These are phyloP conservation scores for Aspergillus cristatus DNA, from an alignment of 495 filamentous ascomycete species.

Conservation along the genomic window DNA sequence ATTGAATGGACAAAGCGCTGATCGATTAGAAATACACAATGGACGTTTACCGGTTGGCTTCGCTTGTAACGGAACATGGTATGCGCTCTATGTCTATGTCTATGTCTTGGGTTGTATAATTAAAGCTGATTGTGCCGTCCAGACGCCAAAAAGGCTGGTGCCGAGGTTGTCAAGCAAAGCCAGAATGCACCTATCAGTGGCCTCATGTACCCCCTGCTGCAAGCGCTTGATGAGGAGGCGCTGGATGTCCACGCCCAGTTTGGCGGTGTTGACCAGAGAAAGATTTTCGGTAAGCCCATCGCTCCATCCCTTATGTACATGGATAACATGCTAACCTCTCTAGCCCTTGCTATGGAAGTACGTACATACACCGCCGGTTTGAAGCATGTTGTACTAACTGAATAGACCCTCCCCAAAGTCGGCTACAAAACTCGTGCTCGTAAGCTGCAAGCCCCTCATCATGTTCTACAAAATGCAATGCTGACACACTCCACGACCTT, in stretches of 20 bases:
- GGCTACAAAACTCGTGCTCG: conserved; percentile 41
- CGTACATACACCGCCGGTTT: background rate
- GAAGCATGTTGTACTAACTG: too few relatives aligned
- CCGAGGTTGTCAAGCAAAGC: conserved; percentile 79
- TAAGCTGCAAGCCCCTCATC: too few relatives aligned
- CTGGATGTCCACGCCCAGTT: conserved; percentile 72
- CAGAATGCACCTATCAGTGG: conserved; percentile 60
- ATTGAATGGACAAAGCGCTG: conserved; percentile 19
- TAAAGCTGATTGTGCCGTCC: background rate
- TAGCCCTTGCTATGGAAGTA: conserved; percentile 1
- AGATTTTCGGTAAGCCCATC: conserved; percentile 55
- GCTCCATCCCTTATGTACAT: conserved; percentile 54
- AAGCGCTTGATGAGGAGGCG: conserved; percentile 76
- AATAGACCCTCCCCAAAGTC: conserved; percentile 8
- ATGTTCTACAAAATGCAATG: too few relatives aligned
- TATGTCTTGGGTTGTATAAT: background rate
- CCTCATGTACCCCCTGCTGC: conserved; percentile 64
- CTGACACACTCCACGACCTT: too few relatives aligned
- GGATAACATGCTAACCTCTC: background rate
- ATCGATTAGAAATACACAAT: conserved; percentile 5
- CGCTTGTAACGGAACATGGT: conserved; percentile 48
- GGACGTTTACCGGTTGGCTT: conserved; percentile 17
- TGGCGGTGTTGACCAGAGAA: conserved; percentile 65
- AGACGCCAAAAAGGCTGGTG: conserved; percentile 74
- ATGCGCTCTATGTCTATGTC: conserved; percentile 18